Evolutionary conservation across 169 alveolate genomes (phyloP), one percentile per base, ranked within the genome.

Genomic region (Plasmodium blacklocki): DNA sequence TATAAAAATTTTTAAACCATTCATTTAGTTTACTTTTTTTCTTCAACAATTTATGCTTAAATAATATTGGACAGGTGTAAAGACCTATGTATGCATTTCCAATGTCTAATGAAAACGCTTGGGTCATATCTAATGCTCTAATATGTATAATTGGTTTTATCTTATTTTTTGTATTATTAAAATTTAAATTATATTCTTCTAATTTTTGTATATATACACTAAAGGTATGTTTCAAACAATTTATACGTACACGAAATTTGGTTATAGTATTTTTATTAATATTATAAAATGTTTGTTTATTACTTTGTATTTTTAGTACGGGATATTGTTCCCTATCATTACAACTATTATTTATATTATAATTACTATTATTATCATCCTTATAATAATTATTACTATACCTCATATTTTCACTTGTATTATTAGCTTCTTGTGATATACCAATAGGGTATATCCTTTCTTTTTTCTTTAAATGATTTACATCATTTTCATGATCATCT

Each of bases 1-100:
- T 49, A 67, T 86, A 86, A 73, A 86, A 86, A 8, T 50, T 29
- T 26, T 86, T 70, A 52, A 86, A 73, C 92, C 92, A 86, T 50
- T 86, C 71, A 18, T 86, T 73, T 56, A 86, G 66, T 26, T 86
- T 86, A 26, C 66, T 70, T 29, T 86, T 86, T 56, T 86, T 70
- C 63, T 86, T 71, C 47, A 86, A 29, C 26, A 86, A 72, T 43
- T 86, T 86, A 43, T 86, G 92, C 50, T 86, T 72, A 72, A 86
- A 86, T 62, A 86, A 72, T 60, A 86, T 86, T 21, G 92, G 92
- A 49, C 85, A 86, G 3, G 92, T 86, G 45, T 86, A 86, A 86
- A 86, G 73, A 39, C 92, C 92, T 72, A 86, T 86, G 70, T 86
- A 86, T 14, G 75, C 92, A 71, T 73, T 86, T 45, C 92, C 92